Conservation (phyloP, 106 monocot species). For the Agapanthus africanus region DNA sequence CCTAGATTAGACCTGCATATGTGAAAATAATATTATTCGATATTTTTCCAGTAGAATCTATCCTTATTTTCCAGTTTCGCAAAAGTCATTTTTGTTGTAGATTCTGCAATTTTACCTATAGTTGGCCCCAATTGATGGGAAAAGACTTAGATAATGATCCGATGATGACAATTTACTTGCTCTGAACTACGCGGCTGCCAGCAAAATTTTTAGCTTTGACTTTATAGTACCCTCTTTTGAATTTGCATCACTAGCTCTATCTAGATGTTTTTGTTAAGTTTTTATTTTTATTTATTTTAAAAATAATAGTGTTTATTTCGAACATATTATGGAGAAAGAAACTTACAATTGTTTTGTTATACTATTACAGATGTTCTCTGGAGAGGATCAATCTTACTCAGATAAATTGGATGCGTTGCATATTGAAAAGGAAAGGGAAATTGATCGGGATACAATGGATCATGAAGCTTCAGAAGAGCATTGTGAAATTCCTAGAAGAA, state of each 20-base stretch:
- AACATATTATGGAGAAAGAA: not conserved
- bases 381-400: constrained; percentile 3
- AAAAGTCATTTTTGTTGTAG: too few relatives aligned
- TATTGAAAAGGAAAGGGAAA: constrained; percentile 4
- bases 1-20: too few relatives aligned
- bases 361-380: constrained; percentile 11
- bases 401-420: constrained; percentile 7
- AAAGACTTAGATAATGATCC: too few relatives aligned
- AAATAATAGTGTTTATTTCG: not conserved
- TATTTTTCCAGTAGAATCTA: too few relatives aligned
- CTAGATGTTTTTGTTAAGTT: not conserved
- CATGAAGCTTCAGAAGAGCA: not conserved
- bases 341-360: not conserved
- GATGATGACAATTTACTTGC: not conserved
- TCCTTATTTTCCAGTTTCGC: too few relatives aligned
- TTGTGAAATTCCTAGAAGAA: constrained; percentile 6
- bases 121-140: too few relatives aligned
- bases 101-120: too few relatives aligned
- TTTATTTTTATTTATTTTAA: too few relatives aligned
- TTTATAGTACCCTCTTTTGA: not conserved
- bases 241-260: not conserved
- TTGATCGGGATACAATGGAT: not conserved
- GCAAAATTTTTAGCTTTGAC: not conserved
- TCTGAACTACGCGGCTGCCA: not conserved
- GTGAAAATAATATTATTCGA: too few relatives aligned